A percentile compares a stretch with the other conserved stretches of the same genome.
phyloP scores from a whole-genome alignment of 352 stramenopile genomes.

The Phytopythium aichiense region DNA sequence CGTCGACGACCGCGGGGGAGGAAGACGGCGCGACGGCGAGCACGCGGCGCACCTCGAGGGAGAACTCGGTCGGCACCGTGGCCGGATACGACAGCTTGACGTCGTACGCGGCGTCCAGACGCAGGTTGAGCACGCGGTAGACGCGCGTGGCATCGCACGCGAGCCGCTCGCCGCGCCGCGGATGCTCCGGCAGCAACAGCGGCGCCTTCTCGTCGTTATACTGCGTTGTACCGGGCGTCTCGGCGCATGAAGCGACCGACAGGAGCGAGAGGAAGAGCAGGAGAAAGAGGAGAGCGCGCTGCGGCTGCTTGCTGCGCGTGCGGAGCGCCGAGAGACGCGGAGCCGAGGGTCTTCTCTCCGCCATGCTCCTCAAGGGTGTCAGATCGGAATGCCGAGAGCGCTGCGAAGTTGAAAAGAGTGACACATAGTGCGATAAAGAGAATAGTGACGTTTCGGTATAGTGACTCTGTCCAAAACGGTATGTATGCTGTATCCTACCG shows the following conservation, averaged over 20 bases:
- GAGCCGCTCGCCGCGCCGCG: constrained; percentile 29
- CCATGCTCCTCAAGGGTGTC: not conserved
- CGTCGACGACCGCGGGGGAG: not conserved
- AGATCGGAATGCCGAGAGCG: not conserved
- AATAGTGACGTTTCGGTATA: not conserved
- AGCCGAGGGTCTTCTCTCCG: not conserved
- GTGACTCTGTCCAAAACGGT: constrained; percentile 2
- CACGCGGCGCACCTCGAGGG: constrained; percentile 40
- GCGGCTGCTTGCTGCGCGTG: not conserved
- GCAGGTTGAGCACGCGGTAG: constrained; percentile 50
- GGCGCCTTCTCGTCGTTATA: not conserved
- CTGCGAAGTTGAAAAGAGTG: not conserved
- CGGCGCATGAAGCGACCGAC: not conserved
- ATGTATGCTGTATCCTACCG: constrained; percentile 2
- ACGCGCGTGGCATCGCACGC: constrained; percentile 40
- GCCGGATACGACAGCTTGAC: constrained; percentile 78
- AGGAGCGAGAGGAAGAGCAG: constrained; percentile 9
- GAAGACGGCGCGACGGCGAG: constrained; percentile 7
- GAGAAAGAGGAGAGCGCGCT: not conserved
- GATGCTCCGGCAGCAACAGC: constrained; percentile 41
- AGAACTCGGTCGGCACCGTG: constrained; percentile 49
- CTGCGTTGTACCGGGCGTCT: not conserved
- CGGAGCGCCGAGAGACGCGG: not conserved
- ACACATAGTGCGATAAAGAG: not conserved
- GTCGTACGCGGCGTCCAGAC: constrained; percentile 49